These are phyloP conservation scores for Coemansia sp. DNA, from an alignment of 192 early-diverging fungal species.

Conservation along the genomic window DNA sequence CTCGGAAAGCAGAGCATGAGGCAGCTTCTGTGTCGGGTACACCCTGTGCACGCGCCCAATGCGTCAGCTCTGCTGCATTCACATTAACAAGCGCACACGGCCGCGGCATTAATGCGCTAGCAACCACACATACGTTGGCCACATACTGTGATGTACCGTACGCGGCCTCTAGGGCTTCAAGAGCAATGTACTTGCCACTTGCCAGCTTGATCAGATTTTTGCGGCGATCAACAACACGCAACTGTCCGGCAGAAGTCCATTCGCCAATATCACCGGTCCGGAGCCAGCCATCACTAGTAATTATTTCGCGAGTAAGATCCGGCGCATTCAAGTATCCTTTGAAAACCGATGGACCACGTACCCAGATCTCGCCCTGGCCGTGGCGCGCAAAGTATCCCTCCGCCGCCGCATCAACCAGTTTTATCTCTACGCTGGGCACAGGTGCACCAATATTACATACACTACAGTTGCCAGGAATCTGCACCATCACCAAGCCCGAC, in stretches of 20 bases:
- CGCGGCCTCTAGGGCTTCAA: conserved; percentile 90
- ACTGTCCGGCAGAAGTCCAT: conserved; percentile 72
- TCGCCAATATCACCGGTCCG: conserved; percentile 89
- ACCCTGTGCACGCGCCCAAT: neutral
- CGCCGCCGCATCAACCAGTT: conserved; percentile 72
- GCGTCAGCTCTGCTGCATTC: conserved; percentile 22
- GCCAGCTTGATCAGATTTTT: conserved; percentile 93
- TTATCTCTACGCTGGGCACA: conserved; percentile 73
- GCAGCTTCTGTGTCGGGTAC: neutral
- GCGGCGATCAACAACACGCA: conserved; percentile 86
- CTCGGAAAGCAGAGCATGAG: neutral
- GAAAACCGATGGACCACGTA: conserved; percentile 80
- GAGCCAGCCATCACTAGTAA: conserved; percentile 83
- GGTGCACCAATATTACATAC: conserved; percentile 73
- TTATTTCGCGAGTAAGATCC: conserved; percentile 61
- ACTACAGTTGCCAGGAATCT: conserved; percentile 61
- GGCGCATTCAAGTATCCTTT: conserved; percentile 78
- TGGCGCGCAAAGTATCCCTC: conserved; percentile 65
- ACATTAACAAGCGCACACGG: conserved; percentile 77
- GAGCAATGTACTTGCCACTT: conserved; percentile 90
- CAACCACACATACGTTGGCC: conserved; percentile 76
- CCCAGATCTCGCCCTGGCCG: conserved; percentile 77
- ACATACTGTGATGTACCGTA: conserved; percentile 77
- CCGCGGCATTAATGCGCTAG: conserved; percentile 66
- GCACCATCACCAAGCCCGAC: conserved; percentile 68